These are phyloP conservation scores for Aspergillus sp. DNA, from an alignment of 2,329 filamentous ascomycete genomes.

Conservation along the genomic window DNA sequence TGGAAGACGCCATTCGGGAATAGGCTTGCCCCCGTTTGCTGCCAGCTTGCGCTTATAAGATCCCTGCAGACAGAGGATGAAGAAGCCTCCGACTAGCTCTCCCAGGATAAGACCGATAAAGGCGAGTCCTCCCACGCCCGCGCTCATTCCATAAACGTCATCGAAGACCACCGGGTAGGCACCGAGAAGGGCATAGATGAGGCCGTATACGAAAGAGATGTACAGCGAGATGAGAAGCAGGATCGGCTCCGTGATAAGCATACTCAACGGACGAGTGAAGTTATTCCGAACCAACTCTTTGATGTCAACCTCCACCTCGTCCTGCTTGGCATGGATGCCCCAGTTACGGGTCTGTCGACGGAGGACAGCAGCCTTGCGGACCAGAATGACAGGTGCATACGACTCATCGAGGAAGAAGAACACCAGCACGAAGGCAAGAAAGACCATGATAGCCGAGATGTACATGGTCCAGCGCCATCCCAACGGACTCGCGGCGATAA, in stretches of 20 bases:
- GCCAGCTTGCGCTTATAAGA: constrained; percentile 33
- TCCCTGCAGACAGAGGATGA: constrained; percentile 31
- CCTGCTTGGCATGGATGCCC: constrained; percentile 60
- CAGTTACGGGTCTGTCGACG: constrained; percentile 59
- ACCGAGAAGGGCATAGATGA: constrained; percentile 36
- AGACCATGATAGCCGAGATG: constrained; percentile 57
- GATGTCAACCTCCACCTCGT: constrained; percentile 56
- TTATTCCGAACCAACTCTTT: constrained; percentile 51
- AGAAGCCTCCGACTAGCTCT: constrained; percentile 30
- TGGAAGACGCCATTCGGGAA: constrained; percentile 40
- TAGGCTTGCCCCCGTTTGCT: constrained; percentile 31
- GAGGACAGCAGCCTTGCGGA: constrained; percentile 49
- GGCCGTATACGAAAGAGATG: constrained; percentile 37
- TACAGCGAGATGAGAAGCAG: constrained; percentile 36
- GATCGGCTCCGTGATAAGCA: constrained; percentile 46
- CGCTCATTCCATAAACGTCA: constrained; percentile 33
- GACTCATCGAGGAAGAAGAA: constrained; percentile 55
- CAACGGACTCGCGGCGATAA: constrained; percentile 50
- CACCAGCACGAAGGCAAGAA: constrained; percentile 42
- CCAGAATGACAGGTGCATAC: constrained; percentile 50
- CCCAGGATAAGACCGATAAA: constrained; percentile 38
- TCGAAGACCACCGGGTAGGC: constrained; percentile 37
- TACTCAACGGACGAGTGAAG: constrained; percentile 46
- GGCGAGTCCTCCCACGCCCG: constrained; percentile 33
- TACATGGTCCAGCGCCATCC: constrained; percentile 58